Evolutionary conservation across 139 green algal genomes (phyloP).

Genomic region (Nannochloris sp.): DNA sequence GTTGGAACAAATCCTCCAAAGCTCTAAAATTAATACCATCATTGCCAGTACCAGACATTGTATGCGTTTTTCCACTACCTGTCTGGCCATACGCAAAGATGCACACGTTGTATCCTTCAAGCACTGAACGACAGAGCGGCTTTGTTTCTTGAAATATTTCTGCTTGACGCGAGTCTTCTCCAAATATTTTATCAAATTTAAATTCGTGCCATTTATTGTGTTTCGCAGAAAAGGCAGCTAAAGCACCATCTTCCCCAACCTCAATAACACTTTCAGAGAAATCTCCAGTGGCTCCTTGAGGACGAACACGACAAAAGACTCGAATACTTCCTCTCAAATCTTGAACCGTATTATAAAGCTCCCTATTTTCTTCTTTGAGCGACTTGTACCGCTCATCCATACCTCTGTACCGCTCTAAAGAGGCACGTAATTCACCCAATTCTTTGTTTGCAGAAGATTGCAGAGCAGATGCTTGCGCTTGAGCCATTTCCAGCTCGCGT

Average conservation of each 20-base stretch:
- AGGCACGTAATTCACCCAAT: conserved; percentile 14
- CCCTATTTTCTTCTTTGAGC: conserved; percentile 47
- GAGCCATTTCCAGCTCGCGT: background rate
- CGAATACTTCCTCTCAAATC: conserved; percentile 81
- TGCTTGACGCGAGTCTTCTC: conserved; percentile 51
- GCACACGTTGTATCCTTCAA: conserved; percentile 82
- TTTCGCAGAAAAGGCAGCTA: conserved; percentile 25
- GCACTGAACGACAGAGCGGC: conserved; percentile 75
- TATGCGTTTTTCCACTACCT: conserved; percentile 79
- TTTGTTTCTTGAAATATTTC: conserved; percentile 81
- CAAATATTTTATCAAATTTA: conserved; percentile 77
- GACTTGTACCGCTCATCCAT: conserved; percentile 38
- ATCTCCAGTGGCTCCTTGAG: conserved; percentile 61
- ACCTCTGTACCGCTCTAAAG: conserved; percentile 26
- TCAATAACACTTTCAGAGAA: conserved; percentile 24
- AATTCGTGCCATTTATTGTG: conserved; percentile 30
- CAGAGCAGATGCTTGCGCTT: background rate
- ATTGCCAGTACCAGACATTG: conserved; percentile 66
- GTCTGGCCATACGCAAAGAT: conserved; percentile 76
- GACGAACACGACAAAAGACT: conserved; percentile 79
- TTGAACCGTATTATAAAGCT: conserved; percentile 79
- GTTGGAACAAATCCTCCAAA: conserved; percentile 81
- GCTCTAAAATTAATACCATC: conserved; percentile 86
- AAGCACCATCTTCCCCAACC: conserved; percentile 35
- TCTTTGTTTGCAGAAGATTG: conserved; percentile 9